Evolutionary conservation across 495 filamentous ascomycete genomes (phyloP).

Genomic region (Penicillium nucicola): DNA sequence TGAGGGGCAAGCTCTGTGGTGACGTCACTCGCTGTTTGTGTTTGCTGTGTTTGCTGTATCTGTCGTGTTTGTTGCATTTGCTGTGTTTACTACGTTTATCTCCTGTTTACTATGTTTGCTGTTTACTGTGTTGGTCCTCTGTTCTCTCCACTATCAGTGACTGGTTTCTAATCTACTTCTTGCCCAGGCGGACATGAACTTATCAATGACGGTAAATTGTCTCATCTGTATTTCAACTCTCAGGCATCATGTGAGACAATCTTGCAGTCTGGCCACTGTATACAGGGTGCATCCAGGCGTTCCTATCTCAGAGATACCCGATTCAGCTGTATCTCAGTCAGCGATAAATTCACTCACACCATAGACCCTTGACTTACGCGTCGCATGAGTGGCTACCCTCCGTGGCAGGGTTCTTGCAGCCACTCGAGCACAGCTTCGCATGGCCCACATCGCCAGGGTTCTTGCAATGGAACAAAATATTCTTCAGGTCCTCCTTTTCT

Average conservation of each 20-base stretch:
- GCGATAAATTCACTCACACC: not conserved
- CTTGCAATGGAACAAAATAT: conserved; percentile 38
- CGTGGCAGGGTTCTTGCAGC: conserved; percentile 26
- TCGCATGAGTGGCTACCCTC: conserved; percentile 38
- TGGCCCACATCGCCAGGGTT: conserved; percentile 39
- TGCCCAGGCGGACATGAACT: too few species aligned
- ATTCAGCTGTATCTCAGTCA: not conserved
- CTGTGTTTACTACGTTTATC: too few species aligned
- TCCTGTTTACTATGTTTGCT: too few species aligned
- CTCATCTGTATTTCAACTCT: not conserved
- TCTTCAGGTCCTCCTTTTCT: conserved; percentile 27
- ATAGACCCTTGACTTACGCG: conserved; percentile 8
- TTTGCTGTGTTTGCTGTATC: not conserved
- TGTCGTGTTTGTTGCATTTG: too few species aligned
- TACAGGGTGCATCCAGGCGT: too few species aligned
- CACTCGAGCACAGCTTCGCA: conserved; percentile 32
- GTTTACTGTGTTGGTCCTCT: too few species aligned
- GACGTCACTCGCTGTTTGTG: not conserved
- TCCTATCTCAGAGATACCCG: not conserved
- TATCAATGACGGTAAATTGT: too few species aligned
- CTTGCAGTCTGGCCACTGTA: too few species aligned
- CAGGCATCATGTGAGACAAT: too few species aligned
- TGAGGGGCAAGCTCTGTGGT: not conserved
- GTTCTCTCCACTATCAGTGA: too few species aligned
- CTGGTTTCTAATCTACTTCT: too few species aligned